phyloP scores from a whole-genome alignment of 306 rosid species.

The Carpinus fangiana region DNA sequence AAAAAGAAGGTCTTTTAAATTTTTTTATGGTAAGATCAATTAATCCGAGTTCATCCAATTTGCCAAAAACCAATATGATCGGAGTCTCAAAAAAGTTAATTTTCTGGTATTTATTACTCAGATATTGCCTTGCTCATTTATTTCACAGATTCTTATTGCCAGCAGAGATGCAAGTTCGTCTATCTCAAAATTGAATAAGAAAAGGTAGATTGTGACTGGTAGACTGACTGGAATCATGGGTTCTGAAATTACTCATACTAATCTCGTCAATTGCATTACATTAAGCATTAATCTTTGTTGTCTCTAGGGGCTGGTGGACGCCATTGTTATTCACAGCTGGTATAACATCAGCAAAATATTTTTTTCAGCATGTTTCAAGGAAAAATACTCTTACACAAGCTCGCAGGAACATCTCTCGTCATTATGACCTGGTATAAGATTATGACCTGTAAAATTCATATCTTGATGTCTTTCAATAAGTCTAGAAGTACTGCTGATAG shows the following conservation, averaged over 20 bases:
- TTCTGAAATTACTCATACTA: not conserved
- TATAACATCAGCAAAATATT: slow-evolving; percentile 76
- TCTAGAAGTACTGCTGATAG: not conserved
- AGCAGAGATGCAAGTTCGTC: slow-evolving; percentile 67
- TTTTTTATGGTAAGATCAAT: slow-evolving; percentile 53
- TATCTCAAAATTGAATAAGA: slow-evolving; percentile 51
- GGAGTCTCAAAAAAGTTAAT: not conserved
- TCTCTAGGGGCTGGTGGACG: slow-evolving; percentile 92
- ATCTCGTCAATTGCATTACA: not conserved
- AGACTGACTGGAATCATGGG: not conserved
- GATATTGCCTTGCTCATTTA: slow-evolving; percentile 5
- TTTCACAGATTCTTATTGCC: slow-evolving; percentile 77
- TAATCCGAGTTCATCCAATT: not conserved
- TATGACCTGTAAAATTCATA: slow-evolving; percentile 9
- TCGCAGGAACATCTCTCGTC: slow-evolving; percentile 88
- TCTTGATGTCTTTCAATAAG: not conserved
- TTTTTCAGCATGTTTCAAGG: slow-evolving; percentile 73
- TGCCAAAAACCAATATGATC: not conserved
- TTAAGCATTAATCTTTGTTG: slow-evolving; percentile 19
- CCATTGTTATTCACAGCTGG: slow-evolving; percentile 76
- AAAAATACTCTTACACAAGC: slow-evolving; percentile 90
- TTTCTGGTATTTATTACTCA: not conserved
- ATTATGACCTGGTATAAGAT: slow-evolving; percentile 77
- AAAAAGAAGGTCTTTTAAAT: slow-evolving; percentile 71
- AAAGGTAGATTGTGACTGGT: slow-evolving; percentile 42